Base-by-base conservation (phyloP, 2,329 filamentous ascomycete genomes). In the Periconia digitata region DNA sequence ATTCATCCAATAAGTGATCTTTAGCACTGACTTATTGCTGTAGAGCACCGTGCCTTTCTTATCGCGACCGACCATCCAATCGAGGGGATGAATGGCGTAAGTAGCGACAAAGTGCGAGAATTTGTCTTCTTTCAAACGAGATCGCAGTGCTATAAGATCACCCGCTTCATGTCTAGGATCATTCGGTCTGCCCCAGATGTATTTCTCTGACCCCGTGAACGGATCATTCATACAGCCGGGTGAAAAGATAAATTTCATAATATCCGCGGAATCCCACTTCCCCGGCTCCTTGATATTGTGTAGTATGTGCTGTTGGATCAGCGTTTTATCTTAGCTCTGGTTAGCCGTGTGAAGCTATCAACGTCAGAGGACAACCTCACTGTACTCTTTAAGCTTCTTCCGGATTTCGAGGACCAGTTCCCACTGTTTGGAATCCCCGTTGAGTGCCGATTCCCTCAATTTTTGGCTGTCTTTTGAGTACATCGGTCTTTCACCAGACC, bases 91-190 rank as follows among this genome's bases (percentile, higher is more conserved):
- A 7, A 56, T 43, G 2, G 45, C 47, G 2, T 46, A 43, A 15
- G 51, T 47, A 3, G 51, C 50, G 1, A 59, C 37, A 4, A 42
- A 36, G 1, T 23, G 21, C 2, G 56, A 59, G 29, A 58, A 53
- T 0, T 18, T n/a, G 32, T 59, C 54, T n/a, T 45, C 47, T 2
- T 34, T 41, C 1, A 8, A 8, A 6, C 55, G 48, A 1, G 46
- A 47, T 12, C 44, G 40, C 8, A 59, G 20, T 1, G 16, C 24
- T 7, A 58, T 13, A 0, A 58, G 27, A 8, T 58, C 56, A 1
- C 23, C 13, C 13, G 40, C 16, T 5, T 32, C 10, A 15, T 24
- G 12, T 4, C 40, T 24, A 1, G n/a, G 37, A 2, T 47, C n/a
- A 2, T 42, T 10, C 6, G 21, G 15, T 1, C 8, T 24, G 12